Evolutionary conservation across 768 basidiomycete genomes (phyloP).

Genomic region (Cubamyces sp.): DNA sequence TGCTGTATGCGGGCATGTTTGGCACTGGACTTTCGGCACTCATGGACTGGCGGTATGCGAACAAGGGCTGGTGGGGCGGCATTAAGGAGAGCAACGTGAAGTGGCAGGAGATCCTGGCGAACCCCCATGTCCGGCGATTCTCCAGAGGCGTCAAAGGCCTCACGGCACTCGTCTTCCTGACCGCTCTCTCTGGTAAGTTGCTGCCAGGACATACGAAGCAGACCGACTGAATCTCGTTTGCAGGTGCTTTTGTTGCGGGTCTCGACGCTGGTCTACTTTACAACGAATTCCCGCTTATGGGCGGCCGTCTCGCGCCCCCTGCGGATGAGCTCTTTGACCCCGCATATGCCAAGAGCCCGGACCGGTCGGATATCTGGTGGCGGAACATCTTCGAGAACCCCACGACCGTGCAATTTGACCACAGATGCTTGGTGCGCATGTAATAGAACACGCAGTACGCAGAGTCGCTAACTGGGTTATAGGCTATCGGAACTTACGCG

Average conservation of each 20-base stretch:
- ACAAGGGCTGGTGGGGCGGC: constrained; percentile 62
- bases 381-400: constrained; percentile 97
- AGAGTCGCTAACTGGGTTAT: constrained; percentile 7
- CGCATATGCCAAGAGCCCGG: constrained; percentile 69
- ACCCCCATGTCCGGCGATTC: constrained; percentile 62
- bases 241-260: constrained; percentile 98
- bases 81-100: constrained; percentile 41
- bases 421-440: constrained; percentile 80
- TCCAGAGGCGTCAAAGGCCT: constrained; percentile 60
- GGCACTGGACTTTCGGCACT: constrained; percentile 72
- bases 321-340: constrained; percentile 78
- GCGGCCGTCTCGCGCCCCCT: constrained; percentile 82
- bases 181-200: constrained; percentile 83
- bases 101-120: constrained; percentile 54
- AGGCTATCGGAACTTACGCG: constrained; percentile 88
- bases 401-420: constrained; percentile 96
- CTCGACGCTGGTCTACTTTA: constrained; percentile 96
- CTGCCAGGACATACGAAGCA: neutral
- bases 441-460: neutral
- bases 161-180: constrained; percentile 83
- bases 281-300: constrained; percentile 98
- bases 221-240: neutral
- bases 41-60: constrained; percentile 79
- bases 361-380: constrained; percentile 88
- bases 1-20: constrained; percentile 94